These are phyloP conservation scores for Apiospora koreana DNA, from an alignment of 2,329 filamentous ascomycete species.

Conservation along the genomic window DNA sequence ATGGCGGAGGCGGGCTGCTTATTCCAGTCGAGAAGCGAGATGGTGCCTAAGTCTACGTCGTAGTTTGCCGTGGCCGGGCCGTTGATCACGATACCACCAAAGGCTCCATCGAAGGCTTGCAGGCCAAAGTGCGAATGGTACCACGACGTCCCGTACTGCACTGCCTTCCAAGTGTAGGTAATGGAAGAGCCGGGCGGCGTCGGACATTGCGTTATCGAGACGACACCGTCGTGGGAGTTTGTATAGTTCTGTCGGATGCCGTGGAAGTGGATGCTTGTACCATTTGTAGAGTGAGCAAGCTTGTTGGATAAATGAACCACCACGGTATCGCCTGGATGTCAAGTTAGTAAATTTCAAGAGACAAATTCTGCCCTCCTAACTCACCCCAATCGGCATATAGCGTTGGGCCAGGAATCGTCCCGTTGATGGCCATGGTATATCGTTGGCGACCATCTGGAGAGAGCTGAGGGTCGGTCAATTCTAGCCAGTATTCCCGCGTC, in stretches of 20 bases:
- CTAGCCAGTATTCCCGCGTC: constrained; percentile 36
- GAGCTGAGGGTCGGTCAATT: constrained; percentile 24
- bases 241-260: constrained; percentile 59
- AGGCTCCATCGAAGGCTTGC: constrained; percentile 54
- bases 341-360: not conserved
- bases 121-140: constrained; percentile 62
- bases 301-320: constrained; percentile 55
- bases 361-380: not conserved
- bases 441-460: constrained; percentile 36
- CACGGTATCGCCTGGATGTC: constrained; percentile 26
- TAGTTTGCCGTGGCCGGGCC: constrained; percentile 60
- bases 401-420: constrained; percentile 25
- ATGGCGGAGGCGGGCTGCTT: constrained; percentile 40
- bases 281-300: constrained; percentile 45
- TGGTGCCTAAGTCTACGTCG: constrained; percentile 62
- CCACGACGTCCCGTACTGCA: constrained; percentile 56
- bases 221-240: constrained; percentile 59
- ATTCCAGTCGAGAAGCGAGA: constrained; percentile 62
- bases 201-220: constrained; percentile 50
- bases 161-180: constrained; percentile 60
- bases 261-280: constrained; percentile 65
- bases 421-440: constrained; percentile 42
- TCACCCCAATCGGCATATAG: constrained; percentile 50
- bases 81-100: constrained; percentile 62
- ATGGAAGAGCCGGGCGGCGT: constrained; percentile 50